Percentiles rank a stretch among this genome's conserved stretches.
Evolutionary conservation across 345 rosid genomes (phyloP).

Genomic region (Acer campestre): DNA sequence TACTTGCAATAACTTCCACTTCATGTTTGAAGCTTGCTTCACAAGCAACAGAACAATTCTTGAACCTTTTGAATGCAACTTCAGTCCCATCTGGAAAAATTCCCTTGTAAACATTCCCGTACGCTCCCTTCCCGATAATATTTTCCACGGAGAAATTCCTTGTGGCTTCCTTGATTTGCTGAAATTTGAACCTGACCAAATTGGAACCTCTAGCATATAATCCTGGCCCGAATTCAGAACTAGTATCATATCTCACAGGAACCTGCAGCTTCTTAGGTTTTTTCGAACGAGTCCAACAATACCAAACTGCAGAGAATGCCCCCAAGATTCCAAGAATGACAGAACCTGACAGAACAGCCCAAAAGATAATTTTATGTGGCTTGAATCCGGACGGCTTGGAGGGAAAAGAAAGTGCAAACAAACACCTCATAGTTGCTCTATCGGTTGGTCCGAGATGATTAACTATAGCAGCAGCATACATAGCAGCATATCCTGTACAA

Average conservation of each 20-base stretch:
- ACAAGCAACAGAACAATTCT: slow-evolving; percentile 36
- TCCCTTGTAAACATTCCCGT: slow-evolving; percentile 46
- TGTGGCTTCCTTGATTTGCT: slow-evolving; percentile 37
- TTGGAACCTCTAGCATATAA: background rate
- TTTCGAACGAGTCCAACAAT: slow-evolving; percentile 17
- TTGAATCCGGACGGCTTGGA: background rate
- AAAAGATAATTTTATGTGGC: slow-evolving; percentile 9
- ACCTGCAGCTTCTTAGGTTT: background rate
- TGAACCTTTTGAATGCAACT: slow-evolving; percentile 49
- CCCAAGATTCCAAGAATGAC: slow-evolving; percentile 27
- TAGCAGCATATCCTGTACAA: slow-evolving; percentile 28
- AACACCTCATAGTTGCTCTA: slow-evolving; percentile 34
- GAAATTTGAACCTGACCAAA: slow-evolving; percentile 30
- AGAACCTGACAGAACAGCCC: slow-evolving; percentile 33
- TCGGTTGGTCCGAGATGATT: slow-evolving; percentile 39
- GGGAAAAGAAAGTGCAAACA: slow-evolving; percentile 31
- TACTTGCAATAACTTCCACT: slow-evolving; percentile 48
- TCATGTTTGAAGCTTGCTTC: slow-evolving; percentile 44
- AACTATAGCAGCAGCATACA: slow-evolving; percentile 44
- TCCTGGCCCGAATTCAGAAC: slow-evolving; percentile 25
- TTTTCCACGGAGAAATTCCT: slow-evolving; percentile 35
- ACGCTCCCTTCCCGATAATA: slow-evolving; percentile 38
- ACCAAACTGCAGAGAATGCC: slow-evolving; percentile 20
- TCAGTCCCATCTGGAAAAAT: slow-evolving; percentile 32
- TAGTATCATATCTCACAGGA: background rate